Base-by-base conservation (phyloP, 1,139 yeast genomes). In the Meyerozyma smithsonii region DNA sequence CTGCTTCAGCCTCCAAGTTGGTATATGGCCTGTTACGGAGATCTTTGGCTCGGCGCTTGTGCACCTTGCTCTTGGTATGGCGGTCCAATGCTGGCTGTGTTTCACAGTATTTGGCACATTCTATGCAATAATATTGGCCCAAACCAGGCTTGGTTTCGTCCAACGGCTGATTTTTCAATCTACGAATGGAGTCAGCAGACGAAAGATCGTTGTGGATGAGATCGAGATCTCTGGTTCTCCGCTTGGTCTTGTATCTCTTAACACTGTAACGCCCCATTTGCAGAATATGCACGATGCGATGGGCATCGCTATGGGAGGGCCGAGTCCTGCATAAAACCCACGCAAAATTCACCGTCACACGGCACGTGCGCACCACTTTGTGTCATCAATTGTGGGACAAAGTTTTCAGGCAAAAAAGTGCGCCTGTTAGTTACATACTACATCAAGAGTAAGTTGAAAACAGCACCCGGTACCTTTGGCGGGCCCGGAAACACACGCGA, bases 121-220 rank as follows among this genome's bases (percentile, higher is more conserved):
- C 95, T 42, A 92, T 75, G 63, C 97, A 92, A 62, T 88, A 92
- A 62, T 80, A 84, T 64, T 92, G 97, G 14, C 97, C 98, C 50
- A 92, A 66, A 4, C 98, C 98, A 1, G 97, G 92, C 58, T 84
- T 84, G 38, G 80, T 80, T 64, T 90, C 97, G 61, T 92, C 97
- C 42, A 86, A 62, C 10, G 88, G 85, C 63, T 90, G 97, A 58
- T 86, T 79, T 58, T 84, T 77, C 44, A 90, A 69, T 38, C 72
- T 67, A 38, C 71, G 60, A 41, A 88, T 82, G 18, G 83, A 67
- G 40, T 83, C 84, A 40, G 77, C 72, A 12, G 79, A 65, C 6
- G 84, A 69, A 45, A 92, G 63, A 56, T 92, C 98, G 36, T 79
- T 72, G 56, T 84, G 79, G 49, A 92, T 84, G 54, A 84, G 79